Conservation (phyloP, 2,329 filamentous ascomycete genomes). For the Karstenula rhodostoma region DNA sequence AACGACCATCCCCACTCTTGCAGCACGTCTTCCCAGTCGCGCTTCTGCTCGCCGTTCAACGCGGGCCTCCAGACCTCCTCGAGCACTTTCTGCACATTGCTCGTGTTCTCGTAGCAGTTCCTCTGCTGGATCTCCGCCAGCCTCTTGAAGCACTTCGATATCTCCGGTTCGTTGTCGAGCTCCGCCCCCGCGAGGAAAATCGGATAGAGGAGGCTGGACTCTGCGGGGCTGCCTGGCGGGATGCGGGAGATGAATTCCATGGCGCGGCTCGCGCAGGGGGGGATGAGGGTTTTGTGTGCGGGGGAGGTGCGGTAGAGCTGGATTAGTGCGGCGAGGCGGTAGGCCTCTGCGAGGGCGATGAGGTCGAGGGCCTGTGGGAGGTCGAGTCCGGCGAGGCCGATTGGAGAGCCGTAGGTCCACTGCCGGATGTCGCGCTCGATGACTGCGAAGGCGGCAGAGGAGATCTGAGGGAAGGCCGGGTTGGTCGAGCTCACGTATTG, state of each 20-base stretch:
- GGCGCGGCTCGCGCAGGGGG: constrained; percentile 39
- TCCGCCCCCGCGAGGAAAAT: constrained; percentile 49
- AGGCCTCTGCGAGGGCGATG: constrained; percentile 46
- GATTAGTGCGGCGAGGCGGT: constrained; percentile 45
- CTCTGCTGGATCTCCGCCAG: constrained; percentile 42
- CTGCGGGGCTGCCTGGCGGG: constrained; percentile 44
- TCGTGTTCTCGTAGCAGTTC: constrained; percentile 47
- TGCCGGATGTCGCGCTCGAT: constrained; percentile 42
- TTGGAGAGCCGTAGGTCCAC: constrained; percentile 46
- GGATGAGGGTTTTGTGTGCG: constrained; percentile 33
- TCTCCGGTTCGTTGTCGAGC: constrained; percentile 38
- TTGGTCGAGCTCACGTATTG: constrained; percentile 43
- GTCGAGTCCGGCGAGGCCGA: constrained; percentile 37
- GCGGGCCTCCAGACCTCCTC: constrained; percentile 46
- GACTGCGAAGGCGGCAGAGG: constrained; percentile 42
- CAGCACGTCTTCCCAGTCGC: constrained; percentile 47
- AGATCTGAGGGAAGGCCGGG: constrained; percentile 43
- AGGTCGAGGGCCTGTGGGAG: constrained; percentile 43
- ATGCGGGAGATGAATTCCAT: constrained; percentile 48
- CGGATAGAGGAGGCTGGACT: constrained; percentile 46
- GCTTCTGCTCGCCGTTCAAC: constrained; percentile 35
- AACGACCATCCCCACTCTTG: constrained; percentile 48
- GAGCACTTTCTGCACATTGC: constrained; percentile 44
- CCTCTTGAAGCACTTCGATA: constrained; percentile 39
- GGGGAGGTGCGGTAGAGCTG: constrained; percentile 45